Conservation (phyloP, 2,329 filamentous ascomycete genomes). For the Ramichloridium luteum region DNA sequence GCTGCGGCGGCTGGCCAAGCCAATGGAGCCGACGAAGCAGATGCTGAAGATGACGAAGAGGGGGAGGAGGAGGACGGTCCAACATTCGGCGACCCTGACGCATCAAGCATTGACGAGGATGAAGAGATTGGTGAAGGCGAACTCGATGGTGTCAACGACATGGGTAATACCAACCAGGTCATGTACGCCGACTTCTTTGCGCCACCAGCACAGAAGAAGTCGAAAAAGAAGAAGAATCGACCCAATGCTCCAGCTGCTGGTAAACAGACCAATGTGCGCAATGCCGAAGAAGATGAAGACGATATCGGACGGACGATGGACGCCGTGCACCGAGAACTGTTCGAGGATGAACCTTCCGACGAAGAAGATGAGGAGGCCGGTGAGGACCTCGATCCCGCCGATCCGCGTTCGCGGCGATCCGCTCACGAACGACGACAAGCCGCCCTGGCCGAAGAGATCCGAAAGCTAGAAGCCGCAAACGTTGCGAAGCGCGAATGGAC, state of each 20-base stretch:
- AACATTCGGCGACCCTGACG: slow-evolving; percentile 71
- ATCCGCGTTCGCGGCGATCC: slow-evolving; percentile 63
- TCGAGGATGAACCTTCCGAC: slow-evolving; percentile 57
- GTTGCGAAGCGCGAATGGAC: slow-evolving; percentile 88
- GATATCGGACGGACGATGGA: slow-evolving; percentile 76
- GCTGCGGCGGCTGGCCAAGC: slow-evolving; percentile 22
- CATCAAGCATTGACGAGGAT: slow-evolving; percentile 52
- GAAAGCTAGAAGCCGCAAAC: slow-evolving; percentile 75
- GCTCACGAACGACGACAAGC: slow-evolving; percentile 79
- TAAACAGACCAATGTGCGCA: slow-evolving; percentile 26
- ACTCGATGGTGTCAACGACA: slow-evolving; percentile 39
- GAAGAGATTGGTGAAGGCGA: slow-evolving; percentile 46
- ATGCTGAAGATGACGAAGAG: slow-evolving; percentile 29
- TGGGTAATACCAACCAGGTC: slow-evolving; percentile 71
- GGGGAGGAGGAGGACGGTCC: slow-evolving; percentile 66
- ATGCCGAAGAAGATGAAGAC: slow-evolving; percentile 39
- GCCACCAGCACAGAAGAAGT: slow-evolving; percentile 61
- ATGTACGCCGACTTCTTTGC: slow-evolving; percentile 92
- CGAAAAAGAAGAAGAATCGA: slow-evolving; percentile 41
- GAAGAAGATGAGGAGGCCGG: slow-evolving; percentile 49
- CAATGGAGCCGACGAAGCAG: slow-evolving; percentile 23
- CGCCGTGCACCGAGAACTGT: slow-evolving; percentile 78
- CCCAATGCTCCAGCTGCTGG: slow-evolving; percentile 36
- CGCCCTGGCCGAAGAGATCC: slow-evolving; percentile 79
- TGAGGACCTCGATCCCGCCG: slow-evolving; percentile 50